Evolutionary conservation across 2,329 filamentous ascomycete genomes (phyloP), one percentile per base, ranked within the genome.

Genomic region (Colletotrichum abscissum): DNA sequence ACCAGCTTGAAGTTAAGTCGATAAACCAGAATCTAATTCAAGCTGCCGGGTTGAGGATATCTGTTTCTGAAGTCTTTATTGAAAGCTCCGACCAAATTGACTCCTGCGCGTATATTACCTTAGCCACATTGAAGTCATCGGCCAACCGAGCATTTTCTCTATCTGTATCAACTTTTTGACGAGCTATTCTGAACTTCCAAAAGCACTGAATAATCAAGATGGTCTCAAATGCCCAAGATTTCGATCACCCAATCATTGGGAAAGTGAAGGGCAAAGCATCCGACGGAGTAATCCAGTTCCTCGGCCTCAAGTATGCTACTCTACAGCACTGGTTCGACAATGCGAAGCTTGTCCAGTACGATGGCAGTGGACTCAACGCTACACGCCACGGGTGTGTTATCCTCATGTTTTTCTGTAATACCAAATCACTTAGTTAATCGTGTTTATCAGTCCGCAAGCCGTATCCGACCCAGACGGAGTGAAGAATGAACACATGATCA

Each of bases 401-500:
- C 14, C 5, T 38, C 35, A 30, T 59, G 35, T 65, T 24, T 52
- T 22, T 56, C 1, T 3, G 1, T 5, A 9, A 14, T 0, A 14
- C 22, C 19, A 4, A 28, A 30, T n/a, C 9, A 6, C 26, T 16
- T 4, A 24, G 8, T 14, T 24, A 14, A 55, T 11, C n/a, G 11
- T 16, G 22, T 63, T 14, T 55, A 33, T 12, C 62, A 76, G 84
- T 28, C 83, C 83, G 22, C 81, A 81, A 38, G 81, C 83, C 3
- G 77, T 86, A 12, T 84, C 82, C 5, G 81, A 81, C 26, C 78
- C 81, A 0, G 78, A 80, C 19, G 86, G 84, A 9, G 81, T 84
- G 58, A 81, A 88, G 49, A 75, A 79, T 2, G 88, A 89, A 69
- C 83, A 86, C n/a, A 76, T 78, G 2, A 83, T 87, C 69, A 84